Base-by-base conservation (phyloP, 768 basidiomycete species). In the Lentinula lateritia region DNA sequence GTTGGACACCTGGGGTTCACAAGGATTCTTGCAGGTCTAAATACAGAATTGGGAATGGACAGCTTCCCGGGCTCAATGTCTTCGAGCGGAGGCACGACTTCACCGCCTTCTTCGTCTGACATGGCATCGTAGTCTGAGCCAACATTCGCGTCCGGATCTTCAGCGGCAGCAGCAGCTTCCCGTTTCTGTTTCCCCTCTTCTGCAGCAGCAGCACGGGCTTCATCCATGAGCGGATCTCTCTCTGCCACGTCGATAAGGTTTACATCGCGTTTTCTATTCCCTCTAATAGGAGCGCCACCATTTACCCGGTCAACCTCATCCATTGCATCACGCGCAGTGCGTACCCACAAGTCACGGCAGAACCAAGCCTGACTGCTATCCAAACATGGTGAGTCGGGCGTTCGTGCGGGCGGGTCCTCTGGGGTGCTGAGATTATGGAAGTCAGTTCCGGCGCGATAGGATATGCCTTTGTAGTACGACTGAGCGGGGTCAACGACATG, bases 301-400 rank as follows among this genome's bases (percentile, higher is more conserved):
- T 79, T 78, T 41, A 72, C 74, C 50, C 74, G 72, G 58, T 80
- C 83, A 43, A 78, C 74, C 62, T 84, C 89, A 63, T 80, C 82
- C 73, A 87, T 85, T 16, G 88, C 88, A 53, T 92, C 90, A 32
- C 81, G 78, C 0, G 96, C 96, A 50, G 88, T 89, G 65, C 83
- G 83, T n/a, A 93, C 82, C 97, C 97, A 99, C 42, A 99, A 79
- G 73, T 99, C 97, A 41, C 97, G 78, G 68, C 97, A 99, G 78
- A 99, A 98, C 91, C 93, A 98, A 38, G 95, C 94, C 73, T 99
- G 97, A 41, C 88, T 92, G 69, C 93, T 95, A 72, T 98, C 97
- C 68, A 98, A 83, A 72, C 97, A 99, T 34, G 90, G 77, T 1
- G 92, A 91, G 65, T 96, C 92, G 5, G 89, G 83, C 55, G 84